Base-by-base conservation (phyloP, 164 flowering plant species). In the Malania oleifera region DNA sequence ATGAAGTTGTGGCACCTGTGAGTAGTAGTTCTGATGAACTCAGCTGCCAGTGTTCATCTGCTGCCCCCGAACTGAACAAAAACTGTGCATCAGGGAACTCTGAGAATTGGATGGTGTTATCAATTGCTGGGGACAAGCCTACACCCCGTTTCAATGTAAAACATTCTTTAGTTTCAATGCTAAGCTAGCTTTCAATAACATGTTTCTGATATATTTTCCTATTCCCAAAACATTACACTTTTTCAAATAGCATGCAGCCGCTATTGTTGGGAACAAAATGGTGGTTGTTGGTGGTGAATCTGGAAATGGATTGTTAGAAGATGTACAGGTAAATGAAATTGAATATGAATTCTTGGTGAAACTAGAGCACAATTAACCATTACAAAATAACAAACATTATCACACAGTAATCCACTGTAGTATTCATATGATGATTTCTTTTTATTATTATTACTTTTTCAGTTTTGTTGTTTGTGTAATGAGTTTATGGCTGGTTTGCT, bases 241-340 rank as follows among this genome's bases (percentile, higher is more conserved):
- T 64, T 56, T 19, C 59, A 56, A 53, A 74, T 67, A 93, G 97
- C 99, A 95, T 78, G 99, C 97, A 54, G 93, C 97, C 29, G 77
- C 97, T 69, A 93, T 91, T 1, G 70, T 91, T 62, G 99, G 95
- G 64, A 82, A 84, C 80, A 95, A 91, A 75, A 95, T 95, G 99
- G 73, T 95, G 52, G 93, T 95, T 43, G 96, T 95, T 67, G 99
- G 99, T 41, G 99, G 99, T 61, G 99, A 95, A 77, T 80, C 95
- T 63, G 85, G 79, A 55, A 77, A 71, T 52, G 91, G 80, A 48
- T 59, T 89, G 73, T 73, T 95, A 48, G 96, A 95, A 41, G 99
- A 95, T 85, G 91, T 95, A 23, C 96, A 88, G 93, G 99, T 95
- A 76, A 20, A 52, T 20, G 10, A 20, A 35, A n/a, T n/a, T n/a